These are phyloP conservation scores for Coemansia asiatica DNA, from an alignment of 192 early-diverging fungal species.

Conservation along the genomic window DNA sequence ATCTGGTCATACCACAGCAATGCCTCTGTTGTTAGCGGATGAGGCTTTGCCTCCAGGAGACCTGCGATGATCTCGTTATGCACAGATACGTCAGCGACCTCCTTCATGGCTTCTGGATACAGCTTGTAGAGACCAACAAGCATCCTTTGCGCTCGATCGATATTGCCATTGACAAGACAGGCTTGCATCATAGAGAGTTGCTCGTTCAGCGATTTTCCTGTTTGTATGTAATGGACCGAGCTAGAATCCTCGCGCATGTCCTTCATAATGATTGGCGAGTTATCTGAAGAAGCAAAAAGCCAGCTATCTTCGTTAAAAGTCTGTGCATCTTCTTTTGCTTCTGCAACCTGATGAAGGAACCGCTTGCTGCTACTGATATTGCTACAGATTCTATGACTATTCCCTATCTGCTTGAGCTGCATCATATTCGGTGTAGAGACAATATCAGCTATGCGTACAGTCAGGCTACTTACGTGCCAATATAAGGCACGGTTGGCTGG, in stretches of 20 bases:
- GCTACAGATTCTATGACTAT: no score
- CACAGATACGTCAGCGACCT: slow-evolving; percentile 66
- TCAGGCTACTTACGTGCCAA: not conserved
- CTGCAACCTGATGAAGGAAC: slow-evolving; percentile 23
- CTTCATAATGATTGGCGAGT: slow-evolving; percentile 11
- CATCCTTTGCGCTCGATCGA: slow-evolving; percentile 72
- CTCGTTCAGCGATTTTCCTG: slow-evolving; percentile 59
- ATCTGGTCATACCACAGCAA: slow-evolving; percentile 73
- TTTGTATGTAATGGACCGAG: slow-evolving; percentile 34
- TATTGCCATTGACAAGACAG: slow-evolving; percentile 70
- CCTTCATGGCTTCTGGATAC: slow-evolving; percentile 69
- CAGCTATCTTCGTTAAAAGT: slow-evolving; percentile 15
- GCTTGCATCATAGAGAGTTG: slow-evolving; percentile 79
- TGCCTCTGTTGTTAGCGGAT: slow-evolving; percentile 58
- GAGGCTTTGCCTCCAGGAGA: slow-evolving; percentile 57
- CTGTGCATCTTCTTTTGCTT: slow-evolving; percentile 10
- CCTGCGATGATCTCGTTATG: slow-evolving; percentile 85
- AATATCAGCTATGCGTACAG: no score
- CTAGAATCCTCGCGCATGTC: slow-evolving; percentile 25
- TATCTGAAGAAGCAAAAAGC: slow-evolving; percentile 22
- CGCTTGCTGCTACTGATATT: not conserved
- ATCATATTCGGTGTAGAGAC: no score
- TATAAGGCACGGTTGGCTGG: slow-evolving; percentile 7
- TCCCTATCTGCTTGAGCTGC: no score
- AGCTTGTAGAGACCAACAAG: slow-evolving; percentile 63